Percentiles rank a stretch among this genome's conserved stretches.
phyloP scores from a whole-genome alignment of 371 early-diverging fungal species.

The Mortierella sp. region DNA sequence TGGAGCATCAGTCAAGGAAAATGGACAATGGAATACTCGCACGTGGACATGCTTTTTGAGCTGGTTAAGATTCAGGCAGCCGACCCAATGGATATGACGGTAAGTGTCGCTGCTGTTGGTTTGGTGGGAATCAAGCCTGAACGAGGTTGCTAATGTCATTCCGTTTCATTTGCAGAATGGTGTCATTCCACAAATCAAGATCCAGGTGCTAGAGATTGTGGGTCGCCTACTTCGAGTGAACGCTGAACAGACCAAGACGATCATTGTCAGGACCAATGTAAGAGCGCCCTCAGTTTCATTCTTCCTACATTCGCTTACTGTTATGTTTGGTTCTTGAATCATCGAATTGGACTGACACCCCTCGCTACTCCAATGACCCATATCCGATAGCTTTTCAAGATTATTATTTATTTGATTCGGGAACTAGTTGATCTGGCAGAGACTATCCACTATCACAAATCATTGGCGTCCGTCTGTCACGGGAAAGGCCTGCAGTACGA shows the following conservation, averaged over 20 bases:
- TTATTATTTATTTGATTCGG: conserved; percentile 11
- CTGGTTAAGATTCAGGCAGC: conserved; percentile 16
- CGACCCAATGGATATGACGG: conserved; percentile 9
- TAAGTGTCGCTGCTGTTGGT: conserved; percentile 9
- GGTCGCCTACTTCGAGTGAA: conserved; percentile 7
- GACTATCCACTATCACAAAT: conserved; percentile 5
- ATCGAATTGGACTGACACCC: too few species aligned
- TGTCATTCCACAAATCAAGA: conserved; percentile 16
- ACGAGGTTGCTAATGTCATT: too few species aligned
- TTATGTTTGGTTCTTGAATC: too few species aligned
- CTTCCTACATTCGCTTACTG: too few species aligned
- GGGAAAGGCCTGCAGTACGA: not conserved
- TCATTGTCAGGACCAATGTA: conserved; percentile 23
- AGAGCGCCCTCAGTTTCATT: too few species aligned
- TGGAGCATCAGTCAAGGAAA: conserved; percentile 21
- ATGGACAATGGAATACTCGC: conserved; percentile 16
- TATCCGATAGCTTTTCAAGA: conserved; percentile 8
- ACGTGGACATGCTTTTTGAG: conserved; percentile 16
- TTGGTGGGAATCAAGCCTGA: too few species aligned
- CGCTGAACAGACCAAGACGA: conserved; percentile 22
- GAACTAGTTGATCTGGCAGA: conserved; percentile 13
- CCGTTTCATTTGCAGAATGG: conserved; percentile 22
- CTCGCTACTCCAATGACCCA: too few species aligned
- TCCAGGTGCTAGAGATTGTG: conserved; percentile 26
- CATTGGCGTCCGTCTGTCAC: conserved; percentile 6